A percentile compares a stretch with the other conserved stretches of the same genome.
Evolutionary conservation across 23 red algal genomes (phyloP).

Genomic region (Agarophyton chilense): DNA sequence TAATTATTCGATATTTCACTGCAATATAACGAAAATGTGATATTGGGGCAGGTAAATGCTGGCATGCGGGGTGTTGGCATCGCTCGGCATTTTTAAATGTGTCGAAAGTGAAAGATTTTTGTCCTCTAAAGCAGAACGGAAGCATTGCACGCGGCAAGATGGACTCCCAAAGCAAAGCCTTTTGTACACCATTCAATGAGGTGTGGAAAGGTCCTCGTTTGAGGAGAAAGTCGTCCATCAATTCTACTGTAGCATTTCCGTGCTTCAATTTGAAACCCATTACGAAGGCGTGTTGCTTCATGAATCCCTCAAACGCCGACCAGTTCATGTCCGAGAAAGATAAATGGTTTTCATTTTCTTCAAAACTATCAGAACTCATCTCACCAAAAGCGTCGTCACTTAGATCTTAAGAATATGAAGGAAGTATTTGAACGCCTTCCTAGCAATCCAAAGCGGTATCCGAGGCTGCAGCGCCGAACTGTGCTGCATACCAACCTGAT

Average conservation of each 20-base stretch:
- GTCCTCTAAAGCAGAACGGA: neutral
- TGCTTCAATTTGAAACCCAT: neutral
- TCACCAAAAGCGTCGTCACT: no score
- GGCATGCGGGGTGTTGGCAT: no score
- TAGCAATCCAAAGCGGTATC: no score
- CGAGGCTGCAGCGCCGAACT: no score
- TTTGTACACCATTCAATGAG: neutral
- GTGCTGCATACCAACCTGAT: no score
- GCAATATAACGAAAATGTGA: no score
- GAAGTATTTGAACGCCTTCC: no score
- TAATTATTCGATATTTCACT: no score
- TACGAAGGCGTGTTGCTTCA: neutral
- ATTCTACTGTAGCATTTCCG: neutral
- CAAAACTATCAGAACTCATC: neutral
- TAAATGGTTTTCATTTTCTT: no score
- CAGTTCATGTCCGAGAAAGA: neutral
- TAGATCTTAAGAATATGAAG: no score
- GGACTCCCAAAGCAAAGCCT: neutral
- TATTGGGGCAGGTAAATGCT: no score
- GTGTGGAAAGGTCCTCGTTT: neutral
- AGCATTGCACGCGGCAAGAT: neutral
- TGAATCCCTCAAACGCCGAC: neutral
- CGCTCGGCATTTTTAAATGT: neutral
- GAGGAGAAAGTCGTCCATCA: neutral
- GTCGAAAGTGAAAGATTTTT: neutral